Evolutionary conservation across 371 early-diverging fungal genomes (phyloP).

Genomic region (Circinella minor): DNA sequence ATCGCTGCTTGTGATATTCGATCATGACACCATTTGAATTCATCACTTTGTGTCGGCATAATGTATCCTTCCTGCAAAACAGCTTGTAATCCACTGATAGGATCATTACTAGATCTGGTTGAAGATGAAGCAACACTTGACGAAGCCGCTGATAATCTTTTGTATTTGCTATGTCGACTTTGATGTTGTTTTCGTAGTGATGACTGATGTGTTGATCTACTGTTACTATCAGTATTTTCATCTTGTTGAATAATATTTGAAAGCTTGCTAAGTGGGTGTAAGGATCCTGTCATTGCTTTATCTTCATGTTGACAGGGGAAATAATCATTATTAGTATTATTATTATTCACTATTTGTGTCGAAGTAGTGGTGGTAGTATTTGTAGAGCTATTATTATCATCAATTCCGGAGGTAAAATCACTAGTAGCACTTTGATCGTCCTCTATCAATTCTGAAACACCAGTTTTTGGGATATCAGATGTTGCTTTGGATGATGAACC

Average conservation of each 20-base stretch:
- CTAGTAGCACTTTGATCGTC: not conserved
- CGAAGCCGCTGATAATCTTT: not conserved
- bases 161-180: not conserved
- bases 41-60: slow-evolving; percentile 43
- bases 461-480: not conserved
- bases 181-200: not conserved
- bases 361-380: too few species aligned
- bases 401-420: too few species aligned
- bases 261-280: slow-evolving; percentile 7
- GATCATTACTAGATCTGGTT: slow-evolving; percentile 18
- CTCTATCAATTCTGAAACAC: not conserved
- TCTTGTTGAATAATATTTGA: slow-evolving; percentile 2
- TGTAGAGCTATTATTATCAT: too few species aligned
- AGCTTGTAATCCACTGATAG: slow-evolving; percentile 50
- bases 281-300: not conserved
- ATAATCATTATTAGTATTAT: not conserved
- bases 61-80: slow-evolving; percentile 53
- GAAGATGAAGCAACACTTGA: not conserved
- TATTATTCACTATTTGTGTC: not conserved
- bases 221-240: not conserved
- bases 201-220: not conserved
- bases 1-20: slow-evolving; percentile 53
- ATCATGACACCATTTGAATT: slow-evolving; percentile 54
- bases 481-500: not conserved
- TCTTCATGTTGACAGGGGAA: not conserved